Conservation (phyloP, 768 basidiomycete species). For the Leucocoprinus leucothites region DNA sequence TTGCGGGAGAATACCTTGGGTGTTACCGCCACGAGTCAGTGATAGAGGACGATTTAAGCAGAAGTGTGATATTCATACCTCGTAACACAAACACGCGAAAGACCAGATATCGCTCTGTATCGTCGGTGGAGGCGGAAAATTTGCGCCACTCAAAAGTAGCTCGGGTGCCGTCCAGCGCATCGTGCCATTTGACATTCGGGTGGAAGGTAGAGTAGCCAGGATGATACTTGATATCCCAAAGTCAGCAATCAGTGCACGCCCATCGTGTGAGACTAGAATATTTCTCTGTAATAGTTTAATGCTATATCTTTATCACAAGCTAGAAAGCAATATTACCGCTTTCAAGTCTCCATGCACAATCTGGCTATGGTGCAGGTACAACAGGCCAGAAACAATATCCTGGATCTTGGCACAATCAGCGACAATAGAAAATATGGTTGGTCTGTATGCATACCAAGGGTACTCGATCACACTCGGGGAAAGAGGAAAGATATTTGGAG, state of each 20-base stretch:
- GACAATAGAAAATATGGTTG: not conserved
- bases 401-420: not conserved
- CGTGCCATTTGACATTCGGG: not conserved
- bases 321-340: not conserved
- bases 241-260: conserved; percentile 3
- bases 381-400: not conserved
- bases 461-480: conserved; percentile 9
- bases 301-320: too few relatives aligned
- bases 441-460: conserved; percentile 12
- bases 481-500: conserved; percentile 11
- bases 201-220: not conserved
- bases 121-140: not conserved
- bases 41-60: too few relatives aligned
- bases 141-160: not conserved
- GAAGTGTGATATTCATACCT: not conserved
- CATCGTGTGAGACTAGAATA: not conserved
- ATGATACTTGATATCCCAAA: conserved; percentile 1
- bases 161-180: conserved; percentile 8
- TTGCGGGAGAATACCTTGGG: conserved; percentile 1
- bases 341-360: conserved; percentile 4
- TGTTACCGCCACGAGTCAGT: too few relatives aligned
- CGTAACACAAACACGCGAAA: conserved; percentile 8
- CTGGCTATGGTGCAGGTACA: not conserved
- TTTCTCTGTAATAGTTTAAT: not conserved
- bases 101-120: conserved; percentile 7